These are phyloP conservation scores for Carex littledalei DNA, from an alignment of 176 grass and related monocot species.

Conservation along the genomic window DNA sequence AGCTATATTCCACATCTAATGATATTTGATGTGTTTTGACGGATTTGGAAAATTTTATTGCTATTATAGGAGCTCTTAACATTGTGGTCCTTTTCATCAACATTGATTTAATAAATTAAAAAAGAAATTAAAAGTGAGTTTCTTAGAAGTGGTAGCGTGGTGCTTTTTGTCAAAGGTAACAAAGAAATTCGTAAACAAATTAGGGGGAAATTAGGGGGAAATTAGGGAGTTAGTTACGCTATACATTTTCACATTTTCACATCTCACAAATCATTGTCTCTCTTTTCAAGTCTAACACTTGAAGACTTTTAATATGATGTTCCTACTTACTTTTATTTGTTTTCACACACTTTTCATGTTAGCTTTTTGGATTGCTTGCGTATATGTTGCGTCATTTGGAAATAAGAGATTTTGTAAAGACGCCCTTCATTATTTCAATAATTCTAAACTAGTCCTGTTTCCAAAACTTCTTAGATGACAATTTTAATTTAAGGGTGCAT, in stretches of 20 bases:
- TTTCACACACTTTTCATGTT: constrained; percentile 18
- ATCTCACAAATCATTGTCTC: constrained; percentile 7
- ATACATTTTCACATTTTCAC: constrained; percentile 14
- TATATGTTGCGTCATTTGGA: background rate
- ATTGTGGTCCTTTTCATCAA: background rate
- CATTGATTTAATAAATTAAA: background rate
- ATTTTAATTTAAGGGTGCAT: too few relatives aligned
- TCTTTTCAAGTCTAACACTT: constrained; percentile 10
- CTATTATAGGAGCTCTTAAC: background rate
- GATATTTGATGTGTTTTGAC: background rate
- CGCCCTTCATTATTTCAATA: background rate
- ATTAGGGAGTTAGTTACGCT: constrained; percentile 17
- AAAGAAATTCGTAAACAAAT: constrained; percentile 1
- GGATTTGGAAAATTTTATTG: background rate
- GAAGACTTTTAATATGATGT: background rate
- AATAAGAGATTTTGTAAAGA: background rate
- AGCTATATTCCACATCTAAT: too few relatives aligned
- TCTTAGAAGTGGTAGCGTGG: background rate
- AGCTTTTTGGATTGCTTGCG: constrained; percentile 1
- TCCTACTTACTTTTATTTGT: background rate
- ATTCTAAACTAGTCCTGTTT: background rate
- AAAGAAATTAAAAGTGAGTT: background rate
- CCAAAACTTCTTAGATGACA: background rate
- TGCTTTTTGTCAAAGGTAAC: constrained; percentile 2
- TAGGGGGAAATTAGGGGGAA: background rate